Base-by-base conservation (phyloP, 2,329 filamentous ascomycete species). In the Tolypocladium cylindrosporum region DNA sequence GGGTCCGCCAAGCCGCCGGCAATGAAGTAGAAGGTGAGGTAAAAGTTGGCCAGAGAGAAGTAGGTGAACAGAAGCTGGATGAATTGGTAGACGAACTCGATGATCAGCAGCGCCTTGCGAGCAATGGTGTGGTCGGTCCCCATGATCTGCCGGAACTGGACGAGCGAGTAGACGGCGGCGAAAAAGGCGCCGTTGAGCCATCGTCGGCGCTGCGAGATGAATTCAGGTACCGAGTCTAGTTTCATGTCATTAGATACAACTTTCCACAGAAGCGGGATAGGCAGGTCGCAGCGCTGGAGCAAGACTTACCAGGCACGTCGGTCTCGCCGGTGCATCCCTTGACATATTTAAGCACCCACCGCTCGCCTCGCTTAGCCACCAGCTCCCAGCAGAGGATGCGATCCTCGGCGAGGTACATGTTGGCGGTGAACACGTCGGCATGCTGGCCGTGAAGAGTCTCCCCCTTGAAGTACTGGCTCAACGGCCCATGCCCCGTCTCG, bases 181-280 rank as follows among this genome's bases (percentile, higher is more conserved):
- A 99, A 99, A 78, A 99, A 99, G 64, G 94, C 94, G 69, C 94
- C 94, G 71, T 99, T 99, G 61, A 99, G 86, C 94, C 94, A 99
- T 73, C 94, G 85, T 69, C 94, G 86, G 68, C 94, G 88, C 69
- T 99, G 94, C 0, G 92, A 97, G 68, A 99, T 92, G 69, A 99
- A 99, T 67, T 99, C 94, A 1, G 95, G 92, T 2, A 99, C 90
- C 10, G 90, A 75, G 72, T 99, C 94, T 90, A 66, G 3, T 11
- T 34, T 27, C 63, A n/a, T 21, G 60, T 73, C 62, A 71, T 69
- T 62, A 59, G 39, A 40, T 40, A 40, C 39, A 13, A 13, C 39
- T 19, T 8, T 40, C 39, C 39, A 19, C 14, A 40, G 11, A 40
- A 40, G 39, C 14, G 27, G 6, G 10, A 34, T 14, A 3, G 27